phyloP scores from a whole-genome alignment of 169 alveolate genomes.

The Theileria equi region DNA sequence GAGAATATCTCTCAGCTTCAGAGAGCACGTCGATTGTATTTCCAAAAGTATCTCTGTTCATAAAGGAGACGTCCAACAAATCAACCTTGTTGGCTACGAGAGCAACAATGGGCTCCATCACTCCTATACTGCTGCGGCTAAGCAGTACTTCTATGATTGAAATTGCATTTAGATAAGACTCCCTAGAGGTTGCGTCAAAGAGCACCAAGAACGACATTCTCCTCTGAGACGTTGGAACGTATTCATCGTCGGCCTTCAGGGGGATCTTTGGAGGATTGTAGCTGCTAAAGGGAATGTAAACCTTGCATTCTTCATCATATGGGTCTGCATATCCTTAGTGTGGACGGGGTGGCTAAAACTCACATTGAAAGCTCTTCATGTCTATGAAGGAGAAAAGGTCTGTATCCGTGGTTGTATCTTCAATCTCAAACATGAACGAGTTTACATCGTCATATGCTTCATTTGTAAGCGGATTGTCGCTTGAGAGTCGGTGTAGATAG shows the following conservation, averaged over 20 bases:
- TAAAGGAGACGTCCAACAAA: slow-evolving; percentile 19
- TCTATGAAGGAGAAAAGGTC: slow-evolving; percentile 29
- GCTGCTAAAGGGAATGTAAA: slow-evolving; percentile 50
- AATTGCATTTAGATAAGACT: slow-evolving; percentile 33
- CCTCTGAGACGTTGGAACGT: slow-evolving; percentile 41
- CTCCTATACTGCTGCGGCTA: slow-evolving; percentile 4
- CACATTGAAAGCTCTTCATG: slow-evolving; percentile 38
- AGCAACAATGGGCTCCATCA: slow-evolving; percentile 49
- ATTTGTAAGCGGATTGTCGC: slow-evolving; percentile 30
- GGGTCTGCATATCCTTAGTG: slow-evolving; percentile 1
- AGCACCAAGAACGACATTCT: slow-evolving; percentile 61
- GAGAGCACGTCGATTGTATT: slow-evolving; percentile 30
- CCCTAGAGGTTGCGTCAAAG: slow-evolving; percentile 48
- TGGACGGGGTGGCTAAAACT: neutral
- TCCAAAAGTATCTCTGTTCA: too few species aligned
- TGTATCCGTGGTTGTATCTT: slow-evolving; percentile 60
- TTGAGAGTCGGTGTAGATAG: slow-evolving; percentile 45
- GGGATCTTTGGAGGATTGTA: slow-evolving; percentile 53
- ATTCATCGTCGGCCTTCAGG: slow-evolving; percentile 14
- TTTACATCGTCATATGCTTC: slow-evolving; percentile 39
- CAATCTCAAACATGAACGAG: slow-evolving; percentile 61
- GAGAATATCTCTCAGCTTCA: slow-evolving; percentile 55
- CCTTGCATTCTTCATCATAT: slow-evolving; percentile 31
- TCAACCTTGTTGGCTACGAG: slow-evolving; percentile 61
- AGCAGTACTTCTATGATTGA: slow-evolving; percentile 27